Evolutionary conservation across 78 protist species (phyloP).

Genomic region (Emiliania huxleyi): DNA sequence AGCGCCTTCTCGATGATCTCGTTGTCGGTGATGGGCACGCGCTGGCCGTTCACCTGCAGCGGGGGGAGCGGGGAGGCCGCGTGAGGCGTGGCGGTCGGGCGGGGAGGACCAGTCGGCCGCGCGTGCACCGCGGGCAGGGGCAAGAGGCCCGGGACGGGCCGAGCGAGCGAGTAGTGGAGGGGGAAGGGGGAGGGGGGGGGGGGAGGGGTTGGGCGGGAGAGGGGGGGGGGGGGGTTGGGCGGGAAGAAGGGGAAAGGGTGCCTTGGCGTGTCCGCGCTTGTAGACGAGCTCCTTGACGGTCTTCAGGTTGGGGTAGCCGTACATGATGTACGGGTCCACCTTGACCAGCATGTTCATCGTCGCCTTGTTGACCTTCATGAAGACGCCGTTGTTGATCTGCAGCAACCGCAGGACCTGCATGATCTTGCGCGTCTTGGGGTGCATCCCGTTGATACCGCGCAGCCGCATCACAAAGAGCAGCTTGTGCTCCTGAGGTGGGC

Average conservation of each 20-base stretch:
- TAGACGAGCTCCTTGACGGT: slow-evolving; percentile 93
- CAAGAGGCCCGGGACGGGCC: no score
- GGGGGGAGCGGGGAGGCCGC: slow-evolving; percentile 14
- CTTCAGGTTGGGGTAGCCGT: slow-evolving; percentile 95
- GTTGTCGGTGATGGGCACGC: slow-evolving; percentile 94
- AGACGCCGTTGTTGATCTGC: slow-evolving; percentile 98
- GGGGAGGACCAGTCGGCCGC: no score
- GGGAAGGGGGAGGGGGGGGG: slow-evolving; percentile 65
- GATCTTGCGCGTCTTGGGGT: slow-evolving; percentile 94
- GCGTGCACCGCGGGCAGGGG: no score
- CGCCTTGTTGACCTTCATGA: slow-evolving; percentile 97
- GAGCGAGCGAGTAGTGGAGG: background rate
- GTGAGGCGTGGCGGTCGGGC: no score
- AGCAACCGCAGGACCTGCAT: slow-evolving; percentile 97
- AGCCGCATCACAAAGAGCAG: slow-evolving; percentile 97
- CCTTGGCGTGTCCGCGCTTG: slow-evolving; percentile 99
- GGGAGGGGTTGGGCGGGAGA: no score
- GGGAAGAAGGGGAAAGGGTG: no score
- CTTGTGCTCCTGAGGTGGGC: slow-evolving; percentile 89
- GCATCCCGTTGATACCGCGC: slow-evolving; percentile 96
- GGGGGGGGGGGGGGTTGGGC: no score
- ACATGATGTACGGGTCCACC: slow-evolving; percentile 97
- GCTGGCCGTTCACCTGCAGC: slow-evolving; percentile 79
- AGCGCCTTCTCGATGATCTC: slow-evolving; percentile 72
- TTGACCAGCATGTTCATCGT: slow-evolving; percentile 92